phyloP scores from a whole-genome alignment of 2,329 filamentous ascomycete genomes.

The Colletotrichum sp. region DNA sequence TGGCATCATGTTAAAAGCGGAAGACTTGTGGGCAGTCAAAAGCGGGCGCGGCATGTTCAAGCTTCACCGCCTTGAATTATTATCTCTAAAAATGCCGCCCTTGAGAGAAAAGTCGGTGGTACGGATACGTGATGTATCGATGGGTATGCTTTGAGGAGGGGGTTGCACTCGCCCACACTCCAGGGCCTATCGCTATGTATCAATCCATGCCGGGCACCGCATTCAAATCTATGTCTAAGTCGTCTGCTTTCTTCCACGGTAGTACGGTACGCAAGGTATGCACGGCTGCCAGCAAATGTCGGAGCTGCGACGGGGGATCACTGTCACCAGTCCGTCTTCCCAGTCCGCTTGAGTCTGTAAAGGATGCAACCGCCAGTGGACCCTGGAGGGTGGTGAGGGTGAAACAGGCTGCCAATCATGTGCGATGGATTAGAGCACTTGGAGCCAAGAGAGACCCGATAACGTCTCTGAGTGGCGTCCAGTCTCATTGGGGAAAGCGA shows the following conservation, averaged over 20 bases:
- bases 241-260: background rate
- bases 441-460: background rate
- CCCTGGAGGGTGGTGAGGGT: background rate
- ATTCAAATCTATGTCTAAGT: background rate
- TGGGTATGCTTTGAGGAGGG: background rate
- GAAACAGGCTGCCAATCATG: slow-evolving; percentile 13
- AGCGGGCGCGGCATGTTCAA: background rate
- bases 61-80: background rate
- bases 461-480: background rate
- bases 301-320: background rate
- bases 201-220: background rate
- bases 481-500: background rate
- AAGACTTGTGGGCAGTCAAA: background rate
- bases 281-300: slow-evolving; percentile 16
- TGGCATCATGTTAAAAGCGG: background rate
- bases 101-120: background rate
- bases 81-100: background rate
- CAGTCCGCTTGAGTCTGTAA: background rate
- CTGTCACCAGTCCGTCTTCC: background rate
- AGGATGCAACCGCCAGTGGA: background rate
- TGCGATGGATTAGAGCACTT: background rate
- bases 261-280: background rate
- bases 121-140: background rate
- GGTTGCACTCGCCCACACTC: background rate
- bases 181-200: background rate